A percentile compares a stretch with the other conserved stretches of the same genome.
Conservation (phyloP, 148 eudicot species). For the Drosera capensis region DNA sequence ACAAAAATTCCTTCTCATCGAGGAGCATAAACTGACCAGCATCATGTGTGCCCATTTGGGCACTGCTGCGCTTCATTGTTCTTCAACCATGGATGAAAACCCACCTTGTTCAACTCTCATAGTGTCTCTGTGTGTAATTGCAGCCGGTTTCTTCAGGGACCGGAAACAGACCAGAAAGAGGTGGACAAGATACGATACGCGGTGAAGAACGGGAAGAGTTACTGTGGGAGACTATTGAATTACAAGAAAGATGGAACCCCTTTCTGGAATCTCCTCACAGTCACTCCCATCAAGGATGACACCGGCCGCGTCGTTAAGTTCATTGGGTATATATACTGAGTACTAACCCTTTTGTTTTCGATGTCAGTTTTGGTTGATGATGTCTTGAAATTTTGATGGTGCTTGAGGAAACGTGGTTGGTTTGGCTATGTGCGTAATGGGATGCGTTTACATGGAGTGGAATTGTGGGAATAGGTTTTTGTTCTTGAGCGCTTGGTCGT, state of each 20-base stretch:
- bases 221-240: constrained; percentile 83
- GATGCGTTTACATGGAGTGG: no score
- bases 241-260: constrained; percentile 97
- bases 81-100: not conserved
- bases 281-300: constrained; percentile 86
- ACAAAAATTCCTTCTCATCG: no score
- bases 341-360: no score
- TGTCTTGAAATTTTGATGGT: no score
- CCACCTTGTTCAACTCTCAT: no score
- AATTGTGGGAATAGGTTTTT: no score
- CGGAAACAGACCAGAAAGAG: constrained; percentile 75
- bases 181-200: constrained; percentile 70
- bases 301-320: constrained; percentile 69
- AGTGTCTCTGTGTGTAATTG: constrained; percentile 4
- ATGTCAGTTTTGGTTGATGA: no score
- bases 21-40: no score
- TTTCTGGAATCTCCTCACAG: constrained; percentile 91
- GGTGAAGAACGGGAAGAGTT: constrained; percentile 58
- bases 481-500: no score
- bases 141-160: constrained; percentile 96
- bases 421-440: no score
- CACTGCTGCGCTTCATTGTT: not conserved
- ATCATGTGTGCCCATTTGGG: no score
- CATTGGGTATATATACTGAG: constrained; percentile 97
- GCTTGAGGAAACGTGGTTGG: no score